Percentiles rank a stretch among this genome's conserved stretches.
phyloP scores from a whole-genome alignment of 2,329 filamentous ascomycete species.

The Trichoderma sp. region DNA sequence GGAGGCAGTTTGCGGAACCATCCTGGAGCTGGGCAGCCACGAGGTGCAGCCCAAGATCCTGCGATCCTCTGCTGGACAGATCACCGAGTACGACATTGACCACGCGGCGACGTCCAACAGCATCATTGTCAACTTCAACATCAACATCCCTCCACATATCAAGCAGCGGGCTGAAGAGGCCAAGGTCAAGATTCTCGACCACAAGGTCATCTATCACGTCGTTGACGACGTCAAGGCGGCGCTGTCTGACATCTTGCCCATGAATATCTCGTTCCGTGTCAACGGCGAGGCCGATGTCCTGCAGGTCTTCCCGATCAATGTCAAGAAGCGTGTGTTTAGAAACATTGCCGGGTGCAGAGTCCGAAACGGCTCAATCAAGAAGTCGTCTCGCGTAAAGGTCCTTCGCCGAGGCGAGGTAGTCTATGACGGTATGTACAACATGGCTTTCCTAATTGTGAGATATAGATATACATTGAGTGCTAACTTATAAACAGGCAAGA shows the following conservation, averaged over 20 bases:
- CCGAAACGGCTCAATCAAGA: slow-evolving; percentile 71
- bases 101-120: slow-evolving; percentile 76
- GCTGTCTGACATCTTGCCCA: slow-evolving; percentile 67
- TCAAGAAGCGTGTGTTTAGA: slow-evolving; percentile 67
- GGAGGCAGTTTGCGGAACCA: slow-evolving; percentile 78
- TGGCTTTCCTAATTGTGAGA: background rate
- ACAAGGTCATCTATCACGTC: slow-evolving; percentile 82
- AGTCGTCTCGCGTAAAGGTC: slow-evolving; percentile 65
- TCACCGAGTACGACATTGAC: slow-evolving; percentile 85
- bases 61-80: slow-evolving; percentile 70
- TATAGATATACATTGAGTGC: background rate
- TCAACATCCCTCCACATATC: slow-evolving; percentile 63
- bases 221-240: slow-evolving; percentile 68
- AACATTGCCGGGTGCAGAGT: slow-evolving; percentile 86
- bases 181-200: slow-evolving; percentile 75
- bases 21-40: slow-evolving; percentile 77
- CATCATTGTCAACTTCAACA: slow-evolving; percentile 84
- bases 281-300: slow-evolving; percentile 84
- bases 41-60: slow-evolving; percentile 78
- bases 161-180: slow-evolving; percentile 64
- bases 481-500: slow-evolving; percentile 54
- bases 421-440: slow-evolving; percentile 70
- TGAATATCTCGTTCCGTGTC: slow-evolving; percentile 65
- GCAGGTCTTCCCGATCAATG: slow-evolving; percentile 78
- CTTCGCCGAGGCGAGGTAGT: slow-evolving; percentile 67